Conservation (phyloP, 495 filamentous ascomycete genomes). For the Podospora pseudopauciseta region DNA sequence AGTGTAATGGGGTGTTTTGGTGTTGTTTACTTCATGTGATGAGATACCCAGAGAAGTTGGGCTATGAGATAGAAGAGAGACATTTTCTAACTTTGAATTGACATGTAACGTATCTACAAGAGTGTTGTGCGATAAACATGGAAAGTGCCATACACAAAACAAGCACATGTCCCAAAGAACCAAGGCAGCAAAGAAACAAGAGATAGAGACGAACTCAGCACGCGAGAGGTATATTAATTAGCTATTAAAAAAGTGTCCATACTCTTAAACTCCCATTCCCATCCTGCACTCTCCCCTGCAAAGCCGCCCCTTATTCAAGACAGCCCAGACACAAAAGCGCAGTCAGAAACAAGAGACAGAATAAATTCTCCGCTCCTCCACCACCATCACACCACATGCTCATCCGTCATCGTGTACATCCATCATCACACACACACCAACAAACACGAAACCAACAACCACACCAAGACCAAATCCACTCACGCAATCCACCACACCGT, state of each 20-base stretch:
- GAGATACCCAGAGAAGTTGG: too few relatives aligned
- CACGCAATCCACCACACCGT: not conserved
- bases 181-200: not conserved
- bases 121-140: too few relatives aligned
- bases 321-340: not conserved
- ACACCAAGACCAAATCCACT: not conserved
- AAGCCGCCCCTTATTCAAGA: too few relatives aligned
- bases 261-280: not conserved
- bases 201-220: conserved; percentile 30
- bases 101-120: too few relatives aligned
- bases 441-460: not conserved
- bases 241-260: conserved; percentile 27
- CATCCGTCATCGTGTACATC: conserved; percentile 5
- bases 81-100: too few relatives aligned
- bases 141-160: too few relatives aligned
- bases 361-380: not conserved
- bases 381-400: not conserved
- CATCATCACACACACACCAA: not conserved
- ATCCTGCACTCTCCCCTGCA: not conserved
- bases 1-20: too few relatives aligned
- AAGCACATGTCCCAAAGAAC: too few relatives aligned
- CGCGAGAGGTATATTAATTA: conserved; percentile 36
- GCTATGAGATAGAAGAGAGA: too few relatives aligned
- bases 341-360: not conserved
- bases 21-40: too few relatives aligned